phyloP scores from a whole-genome alignment of 371 early-diverging fungal species.

The Rhizomucor pusillus region DNA sequence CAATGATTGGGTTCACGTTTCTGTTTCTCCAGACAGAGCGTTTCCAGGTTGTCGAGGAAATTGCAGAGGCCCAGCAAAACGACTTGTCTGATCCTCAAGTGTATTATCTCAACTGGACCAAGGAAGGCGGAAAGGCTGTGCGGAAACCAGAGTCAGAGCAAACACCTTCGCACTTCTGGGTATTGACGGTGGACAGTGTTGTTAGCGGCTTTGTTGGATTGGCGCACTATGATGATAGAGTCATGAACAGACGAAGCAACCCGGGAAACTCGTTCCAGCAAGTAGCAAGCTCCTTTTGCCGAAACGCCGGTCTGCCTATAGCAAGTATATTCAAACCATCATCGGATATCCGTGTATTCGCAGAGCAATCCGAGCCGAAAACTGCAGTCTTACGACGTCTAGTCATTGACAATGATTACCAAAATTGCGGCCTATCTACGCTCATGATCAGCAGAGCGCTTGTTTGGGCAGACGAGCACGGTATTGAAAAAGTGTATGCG shows the following conservation, averaged over 20 bases:
- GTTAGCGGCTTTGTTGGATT: conserved; percentile 42
- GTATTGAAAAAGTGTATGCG: conserved; percentile 35
- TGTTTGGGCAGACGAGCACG: conserved; percentile 34
- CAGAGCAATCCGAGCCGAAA: conserved; percentile 25
- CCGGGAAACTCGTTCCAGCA: conserved; percentile 22
- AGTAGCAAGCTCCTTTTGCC: conserved; percentile 9
- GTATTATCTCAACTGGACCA: conserved; percentile 30
- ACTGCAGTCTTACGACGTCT: conserved; percentile 38
- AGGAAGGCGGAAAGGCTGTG: conserved; percentile 20
- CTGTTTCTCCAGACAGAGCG: conserved; percentile 35
- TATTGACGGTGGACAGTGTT: conserved; percentile 31
- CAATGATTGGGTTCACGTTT: conserved; percentile 24
- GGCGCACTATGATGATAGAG: conserved; percentile 15
- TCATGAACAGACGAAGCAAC: conserved; percentile 1
- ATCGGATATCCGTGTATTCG: conserved; percentile 13
- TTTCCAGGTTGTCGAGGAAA: conserved; percentile 25
- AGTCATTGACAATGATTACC: conserved; percentile 30
- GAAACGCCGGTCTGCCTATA: conserved; percentile 8
- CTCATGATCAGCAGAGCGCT: conserved; percentile 39
- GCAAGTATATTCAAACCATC: conserved; percentile 16
- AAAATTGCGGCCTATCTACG: conserved; percentile 39
- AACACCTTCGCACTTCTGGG: conserved; percentile 48
- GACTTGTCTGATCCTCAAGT: conserved; percentile 41
- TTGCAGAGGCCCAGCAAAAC: conserved; percentile 34
- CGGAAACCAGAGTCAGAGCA: conserved; percentile 28